Evolutionary conservation across 169 alveolate species (phyloP).

Genomic region (Fabrea salina): DNA sequence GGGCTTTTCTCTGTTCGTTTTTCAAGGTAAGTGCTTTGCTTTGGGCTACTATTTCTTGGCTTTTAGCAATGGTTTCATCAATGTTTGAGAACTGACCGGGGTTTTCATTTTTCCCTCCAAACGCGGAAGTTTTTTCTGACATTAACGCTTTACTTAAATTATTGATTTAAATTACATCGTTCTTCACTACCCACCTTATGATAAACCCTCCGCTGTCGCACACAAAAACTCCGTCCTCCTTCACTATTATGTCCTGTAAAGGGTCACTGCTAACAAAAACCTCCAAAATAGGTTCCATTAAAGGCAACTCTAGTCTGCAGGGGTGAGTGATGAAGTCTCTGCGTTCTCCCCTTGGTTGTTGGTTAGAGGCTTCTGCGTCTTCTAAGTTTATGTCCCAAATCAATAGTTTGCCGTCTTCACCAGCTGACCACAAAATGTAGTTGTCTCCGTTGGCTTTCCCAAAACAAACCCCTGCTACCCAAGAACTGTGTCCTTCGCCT

Average conservation of each 20-base stretch:
- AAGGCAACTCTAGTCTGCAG: not conserved
- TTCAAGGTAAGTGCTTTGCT: not conserved
- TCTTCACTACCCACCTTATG: not conserved
- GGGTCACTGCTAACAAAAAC: not conserved
- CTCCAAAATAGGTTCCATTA: not conserved
- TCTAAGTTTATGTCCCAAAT: not conserved
- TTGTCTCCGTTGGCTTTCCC: not conserved
- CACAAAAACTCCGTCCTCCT: not conserved
- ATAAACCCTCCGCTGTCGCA: not conserved
- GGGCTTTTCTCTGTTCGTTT: not conserved
- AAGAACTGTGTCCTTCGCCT: slow-evolving; percentile 11
- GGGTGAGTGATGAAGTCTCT: not conserved
- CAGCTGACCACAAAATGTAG: not conserved
- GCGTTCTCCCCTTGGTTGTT: not conserved
- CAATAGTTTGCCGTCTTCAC: slow-evolving; percentile 10
- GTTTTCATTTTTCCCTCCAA: no score
- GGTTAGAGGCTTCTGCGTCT: not conserved
- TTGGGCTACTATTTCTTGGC: not conserved
- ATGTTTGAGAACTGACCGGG: no score
- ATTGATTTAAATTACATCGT: not conserved
- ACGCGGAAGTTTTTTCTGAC: no score
- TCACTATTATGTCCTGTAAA: not conserved
- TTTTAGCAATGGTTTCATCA: not conserved
- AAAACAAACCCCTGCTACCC: not conserved
- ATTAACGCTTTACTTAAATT: not conserved